Evolutionary conservation across 2,329 filamentous ascomycete species (phyloP).

Genomic region (Didymella keratinophila): DNA sequence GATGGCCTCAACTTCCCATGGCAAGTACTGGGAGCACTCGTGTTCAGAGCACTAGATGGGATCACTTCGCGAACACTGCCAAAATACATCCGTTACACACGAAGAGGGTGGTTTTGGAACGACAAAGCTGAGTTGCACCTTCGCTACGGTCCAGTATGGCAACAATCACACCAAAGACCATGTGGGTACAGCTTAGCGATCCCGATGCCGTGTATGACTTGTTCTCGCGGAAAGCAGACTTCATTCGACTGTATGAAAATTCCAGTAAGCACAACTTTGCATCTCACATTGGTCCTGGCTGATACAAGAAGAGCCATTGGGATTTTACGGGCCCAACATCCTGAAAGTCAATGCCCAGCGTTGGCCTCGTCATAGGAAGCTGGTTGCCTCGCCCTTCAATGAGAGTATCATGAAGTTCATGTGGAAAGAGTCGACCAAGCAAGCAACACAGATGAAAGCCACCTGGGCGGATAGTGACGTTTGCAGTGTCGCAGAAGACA

Average conservation of each 20-base stretch:
- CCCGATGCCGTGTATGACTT: neutral
- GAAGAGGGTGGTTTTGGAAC: slow-evolving; percentile 30
- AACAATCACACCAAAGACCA: slow-evolving; percentile 30
- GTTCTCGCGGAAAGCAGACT: slow-evolving; percentile 1
- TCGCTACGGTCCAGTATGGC: slow-evolving; percentile 22
- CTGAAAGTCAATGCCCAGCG: neutral
- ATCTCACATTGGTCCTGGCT: neutral
- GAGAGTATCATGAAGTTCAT: slow-evolving; percentile 53
- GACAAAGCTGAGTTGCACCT: slow-evolving; percentile 27
- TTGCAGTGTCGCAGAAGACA: neutral
- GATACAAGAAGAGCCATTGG: neutral
- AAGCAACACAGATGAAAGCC: slow-evolving; percentile 54
- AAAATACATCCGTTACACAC: slow-evolving; percentile 18
- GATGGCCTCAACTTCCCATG: neutral
- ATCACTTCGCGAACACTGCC: neutral
- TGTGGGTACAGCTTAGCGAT: neutral
- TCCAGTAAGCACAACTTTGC: neutral
- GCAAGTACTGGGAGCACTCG: neutral
- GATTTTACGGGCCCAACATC: neutral
- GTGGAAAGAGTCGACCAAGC: slow-evolving; percentile 66
- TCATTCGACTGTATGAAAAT: neutral
- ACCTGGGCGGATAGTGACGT: slow-evolving; percentile 12
- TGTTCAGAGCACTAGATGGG: neutral
- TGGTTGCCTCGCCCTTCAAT: slow-evolving; percentile 54
- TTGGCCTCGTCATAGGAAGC: slow-evolving; percentile 55